These are phyloP conservation scores for Cladosporium sphaerospermum DNA, from an alignment of 2,329 filamentous ascomycete genomes.

Conservation along the genomic window DNA sequence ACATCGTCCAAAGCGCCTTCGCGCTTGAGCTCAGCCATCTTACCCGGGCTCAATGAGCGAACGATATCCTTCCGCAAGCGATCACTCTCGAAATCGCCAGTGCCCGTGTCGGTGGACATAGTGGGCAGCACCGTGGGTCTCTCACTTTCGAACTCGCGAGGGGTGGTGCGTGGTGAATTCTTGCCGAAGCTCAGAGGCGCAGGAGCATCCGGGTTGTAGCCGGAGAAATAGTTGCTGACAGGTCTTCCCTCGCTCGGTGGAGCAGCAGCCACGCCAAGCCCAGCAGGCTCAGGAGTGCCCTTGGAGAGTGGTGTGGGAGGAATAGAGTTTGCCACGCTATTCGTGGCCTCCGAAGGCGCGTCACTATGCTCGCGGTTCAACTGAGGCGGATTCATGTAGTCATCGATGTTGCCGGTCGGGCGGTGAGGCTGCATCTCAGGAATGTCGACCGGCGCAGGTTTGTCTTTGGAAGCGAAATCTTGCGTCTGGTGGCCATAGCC, in stretches of 20 bases:
- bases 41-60: conserved; percentile 55
- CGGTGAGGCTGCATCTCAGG: conserved; percentile 10
- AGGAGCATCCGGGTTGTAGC: conserved; percentile 2
- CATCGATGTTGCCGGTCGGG: neutral
- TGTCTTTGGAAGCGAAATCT: conserved; percentile 27
- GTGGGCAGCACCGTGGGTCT: conserved; percentile 12
- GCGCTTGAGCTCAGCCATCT: conserved; percentile 13
- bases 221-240: conserved; percentile 17
- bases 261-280: neutral
- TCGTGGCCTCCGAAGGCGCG: conserved; percentile 12
- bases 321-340: conserved; percentile 14
- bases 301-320: conserved; percentile 44
- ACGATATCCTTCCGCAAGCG: conserved; percentile 68
- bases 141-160: neutral
- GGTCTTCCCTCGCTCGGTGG: conserved; percentile 19
- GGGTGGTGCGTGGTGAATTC: neutral
- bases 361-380: conserved; percentile 5
- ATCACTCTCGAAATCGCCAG: conserved; percentile 63
- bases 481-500: conserved; percentile 30
- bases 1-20: conserved; percentile 17
- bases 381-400: neutral
- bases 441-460: conserved; percentile 20
- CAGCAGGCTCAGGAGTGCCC: conserved; percentile 34
- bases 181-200: conserved; percentile 9
- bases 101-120: conserved; percentile 17